Conservation (phyloP, 2,329 filamentous ascomycete species). For the Fusarium sp. region DNA sequence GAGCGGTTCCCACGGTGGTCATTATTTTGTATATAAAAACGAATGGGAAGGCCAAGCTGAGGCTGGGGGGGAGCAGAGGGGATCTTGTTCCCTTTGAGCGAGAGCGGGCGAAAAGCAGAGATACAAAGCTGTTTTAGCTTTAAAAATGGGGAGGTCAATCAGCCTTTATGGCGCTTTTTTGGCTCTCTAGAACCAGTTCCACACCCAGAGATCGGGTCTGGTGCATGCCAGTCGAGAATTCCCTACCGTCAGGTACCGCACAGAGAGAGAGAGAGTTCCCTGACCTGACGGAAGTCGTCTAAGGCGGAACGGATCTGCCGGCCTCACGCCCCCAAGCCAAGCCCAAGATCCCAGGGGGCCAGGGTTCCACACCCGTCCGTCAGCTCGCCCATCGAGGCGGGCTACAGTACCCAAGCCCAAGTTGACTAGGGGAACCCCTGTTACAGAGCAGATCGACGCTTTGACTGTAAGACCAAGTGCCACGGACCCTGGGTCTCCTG, state of each 20-base stretch:
- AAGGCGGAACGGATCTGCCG: constrained; percentile 39
- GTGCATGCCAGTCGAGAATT: constrained; percentile 8
- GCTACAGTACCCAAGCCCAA: no score
- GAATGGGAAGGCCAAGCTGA: not conserved
- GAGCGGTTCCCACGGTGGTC: constrained; percentile 32
- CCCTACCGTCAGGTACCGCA: constrained; percentile 16
- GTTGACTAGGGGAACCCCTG: not conserved
- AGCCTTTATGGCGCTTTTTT: constrained; percentile 40
- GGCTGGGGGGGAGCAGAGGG: not conserved
- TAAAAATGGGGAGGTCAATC: constrained; percentile 25
- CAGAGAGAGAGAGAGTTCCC: no score
- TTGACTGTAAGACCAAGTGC: constrained; percentile 14
- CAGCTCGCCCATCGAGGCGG: constrained; percentile 4
- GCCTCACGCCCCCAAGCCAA: constrained; percentile 2
- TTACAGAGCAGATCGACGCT: constrained; percentile 19
- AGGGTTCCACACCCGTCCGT: constrained; percentile 7
- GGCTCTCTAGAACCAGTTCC: not conserved
- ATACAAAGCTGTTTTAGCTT: not conserved
- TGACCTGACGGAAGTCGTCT: constrained; percentile 33
- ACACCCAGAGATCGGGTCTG: not conserved
- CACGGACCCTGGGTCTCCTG: not conserved
- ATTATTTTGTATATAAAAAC: constrained; percentile 33
- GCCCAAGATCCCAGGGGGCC: constrained; percentile 18
- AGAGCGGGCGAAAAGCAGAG: not conserved
- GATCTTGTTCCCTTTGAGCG: constrained; percentile 4